phyloP scores from a whole-genome alignment of 1,284 basidiomycete species.

The Hemileia vastatrix region DNA sequence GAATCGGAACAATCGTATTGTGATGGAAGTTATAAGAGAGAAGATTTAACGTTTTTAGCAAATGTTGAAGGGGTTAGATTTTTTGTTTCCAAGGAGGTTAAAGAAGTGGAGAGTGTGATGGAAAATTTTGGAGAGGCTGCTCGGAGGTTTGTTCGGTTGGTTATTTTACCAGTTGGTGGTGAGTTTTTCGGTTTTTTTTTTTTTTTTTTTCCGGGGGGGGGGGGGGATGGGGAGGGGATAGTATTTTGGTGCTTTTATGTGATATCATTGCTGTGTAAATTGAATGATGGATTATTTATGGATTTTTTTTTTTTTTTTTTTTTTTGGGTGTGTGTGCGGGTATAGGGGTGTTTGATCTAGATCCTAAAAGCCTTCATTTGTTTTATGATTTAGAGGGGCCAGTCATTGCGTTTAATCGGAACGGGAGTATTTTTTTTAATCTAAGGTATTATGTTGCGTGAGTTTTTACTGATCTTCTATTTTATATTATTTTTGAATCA shows the following conservation, averaged over 20 bases:
- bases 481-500: not conserved
- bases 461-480: not conserved
- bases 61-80: conserved; percentile 44
- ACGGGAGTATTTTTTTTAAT: conserved; percentile 81
- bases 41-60: conserved; percentile 44
- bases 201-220: no score
- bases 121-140: conserved; percentile 16
- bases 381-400: conserved; percentile 75
- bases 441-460: conserved; percentile 45
- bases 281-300: not conserved
- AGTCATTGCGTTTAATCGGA: conserved; percentile 85
- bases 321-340: no score
- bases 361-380: conserved; percentile 63
- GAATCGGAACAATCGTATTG: conserved; percentile 45
- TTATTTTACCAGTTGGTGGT: conserved; percentile 22
- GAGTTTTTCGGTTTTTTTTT: no score
- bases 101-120: conserved; percentile 25
- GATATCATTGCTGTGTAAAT: not conserved
- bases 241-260: conserved; percentile 1
- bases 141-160: conserved; percentile 3
- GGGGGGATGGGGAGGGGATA: no score
- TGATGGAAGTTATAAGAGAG: conserved; percentile 41
- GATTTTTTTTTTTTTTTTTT: not conserved
- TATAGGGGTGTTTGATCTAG: conserved; percentile 42
- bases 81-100: conserved; percentile 38